Conservation (phyloP, 305 asterid species). For the Striga hermonthica region DNA sequence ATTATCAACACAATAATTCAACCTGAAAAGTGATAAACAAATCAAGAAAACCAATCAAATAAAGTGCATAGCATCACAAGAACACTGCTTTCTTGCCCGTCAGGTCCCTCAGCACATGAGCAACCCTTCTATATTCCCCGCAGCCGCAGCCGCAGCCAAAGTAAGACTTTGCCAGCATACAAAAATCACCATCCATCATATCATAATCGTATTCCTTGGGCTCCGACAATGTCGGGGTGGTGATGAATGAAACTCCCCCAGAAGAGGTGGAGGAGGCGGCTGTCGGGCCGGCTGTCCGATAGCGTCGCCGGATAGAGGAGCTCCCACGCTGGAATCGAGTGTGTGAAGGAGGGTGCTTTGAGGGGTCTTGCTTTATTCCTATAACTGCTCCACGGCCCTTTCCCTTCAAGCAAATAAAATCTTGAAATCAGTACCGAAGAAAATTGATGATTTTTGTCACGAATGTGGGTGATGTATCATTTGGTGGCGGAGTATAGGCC, state of each 20-base stretch:
- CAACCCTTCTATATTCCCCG: slow-evolving; percentile 87
- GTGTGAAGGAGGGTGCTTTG: slow-evolving; percentile 79
- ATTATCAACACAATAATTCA: neutral
- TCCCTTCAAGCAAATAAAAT: slow-evolving; percentile 48
- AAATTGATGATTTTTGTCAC: slow-evolving; percentile 12
- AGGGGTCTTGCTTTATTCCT: slow-evolving; percentile 96
- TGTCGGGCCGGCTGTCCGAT: slow-evolving; percentile 50
- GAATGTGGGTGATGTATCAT: slow-evolving; percentile 46
- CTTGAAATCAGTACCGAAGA: slow-evolving; percentile 3
- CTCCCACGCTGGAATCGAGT: slow-evolving; percentile 97
- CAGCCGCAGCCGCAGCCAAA: slow-evolving; percentile 91
- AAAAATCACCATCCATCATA: slow-evolving; percentile 61
- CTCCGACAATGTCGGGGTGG: slow-evolving; percentile 53
- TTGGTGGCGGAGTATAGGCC: slow-evolving; percentile 89
- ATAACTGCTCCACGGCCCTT: slow-evolving; percentile 96
- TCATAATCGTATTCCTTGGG: slow-evolving; percentile 59
- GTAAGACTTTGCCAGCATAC: slow-evolving; percentile 81
- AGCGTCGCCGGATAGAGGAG: slow-evolving; percentile 90
- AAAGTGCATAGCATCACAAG: slow-evolving; percentile 84
- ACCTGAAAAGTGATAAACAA: neutral
- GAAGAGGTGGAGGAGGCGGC: slow-evolving; percentile 60
- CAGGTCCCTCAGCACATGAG: slow-evolving; percentile 88
- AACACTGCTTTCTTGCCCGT: slow-evolving; percentile 79
- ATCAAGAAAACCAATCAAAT: slow-evolving; percentile 61
- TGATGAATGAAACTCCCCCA: slow-evolving; percentile 62